These are phyloP conservation scores for Penicillium sumatraense DNA, from an alignment of 2,329 filamentous ascomycete species.

Conservation along the genomic window DNA sequence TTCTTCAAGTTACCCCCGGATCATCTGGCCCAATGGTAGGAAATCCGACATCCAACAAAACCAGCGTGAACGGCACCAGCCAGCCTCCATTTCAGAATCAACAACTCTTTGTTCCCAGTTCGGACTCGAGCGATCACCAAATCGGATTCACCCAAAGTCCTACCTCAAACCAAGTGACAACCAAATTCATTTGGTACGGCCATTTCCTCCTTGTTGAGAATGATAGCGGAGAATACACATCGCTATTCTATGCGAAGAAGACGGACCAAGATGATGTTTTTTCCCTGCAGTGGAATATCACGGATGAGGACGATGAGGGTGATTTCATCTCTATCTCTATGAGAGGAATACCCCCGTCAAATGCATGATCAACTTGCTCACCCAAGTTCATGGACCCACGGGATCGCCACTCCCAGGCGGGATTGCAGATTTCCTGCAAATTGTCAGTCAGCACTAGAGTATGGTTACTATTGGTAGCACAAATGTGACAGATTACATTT, in stretches of 20 bases:
- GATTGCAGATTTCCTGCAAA: not conserved
- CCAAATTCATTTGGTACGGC: conserved; percentile 20
- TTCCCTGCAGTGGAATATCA: conserved; percentile 18
- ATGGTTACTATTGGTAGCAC: no score
- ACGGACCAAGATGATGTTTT: conserved; percentile 9
- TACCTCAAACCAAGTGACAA: conserved; percentile 6
- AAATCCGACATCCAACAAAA: conserved; percentile 5
- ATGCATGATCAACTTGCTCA: not conserved
- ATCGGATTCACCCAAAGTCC: conserved; percentile 9
- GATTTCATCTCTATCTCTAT: conserved; percentile 11
- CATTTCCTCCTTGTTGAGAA: conserved; percentile 17
- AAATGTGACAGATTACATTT: no score
- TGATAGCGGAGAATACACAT: conserved; percentile 12
- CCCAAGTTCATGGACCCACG: not conserved
- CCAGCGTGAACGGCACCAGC: not conserved
- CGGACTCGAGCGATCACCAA: conserved; percentile 8
- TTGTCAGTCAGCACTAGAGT: no score
- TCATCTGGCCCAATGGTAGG: conserved; percentile 9
- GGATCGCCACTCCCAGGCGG: not conserved
- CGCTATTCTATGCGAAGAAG: conserved; percentile 17
- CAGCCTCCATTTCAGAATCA: conserved; percentile 4
- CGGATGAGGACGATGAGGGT: conserved; percentile 9
- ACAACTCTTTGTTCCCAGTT: conserved; percentile 10
- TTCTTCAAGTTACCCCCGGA: not conserved
- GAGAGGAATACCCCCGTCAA: conserved; percentile 16